phyloP scores from a whole-genome alignment of 306 rosid species.

The Nissolia schottii region DNA sequence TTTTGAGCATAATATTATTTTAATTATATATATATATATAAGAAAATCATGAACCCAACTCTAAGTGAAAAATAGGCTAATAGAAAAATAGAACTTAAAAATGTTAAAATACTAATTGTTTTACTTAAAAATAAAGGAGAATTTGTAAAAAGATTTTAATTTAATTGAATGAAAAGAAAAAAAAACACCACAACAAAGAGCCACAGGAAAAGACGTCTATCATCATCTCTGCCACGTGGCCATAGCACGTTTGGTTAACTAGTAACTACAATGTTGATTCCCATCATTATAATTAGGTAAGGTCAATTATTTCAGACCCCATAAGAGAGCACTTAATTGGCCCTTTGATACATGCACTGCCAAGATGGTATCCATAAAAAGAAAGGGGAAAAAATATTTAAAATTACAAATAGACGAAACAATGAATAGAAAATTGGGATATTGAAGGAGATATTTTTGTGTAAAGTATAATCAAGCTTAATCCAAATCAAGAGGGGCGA shows the following conservation, averaged over 20 bases:
- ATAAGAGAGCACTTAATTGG: slow-evolving; percentile 21
- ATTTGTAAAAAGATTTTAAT: no score
- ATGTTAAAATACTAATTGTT: no score
- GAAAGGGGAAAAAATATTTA: slow-evolving; percentile 10
- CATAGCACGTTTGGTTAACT: slow-evolving; percentile 2
- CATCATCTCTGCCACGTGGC: slow-evolving; percentile 14
- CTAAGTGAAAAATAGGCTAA: no score
- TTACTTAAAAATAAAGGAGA: no score
- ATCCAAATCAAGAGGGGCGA: not conserved
- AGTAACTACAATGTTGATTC: slow-evolving; percentile 17
- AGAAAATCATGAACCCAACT: not conserved
- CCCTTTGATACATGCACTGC: not conserved
- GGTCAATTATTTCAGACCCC: slow-evolving; percentile 26
- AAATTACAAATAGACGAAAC: slow-evolving; percentile 23
- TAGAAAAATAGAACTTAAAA: no score
- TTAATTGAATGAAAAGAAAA: not conserved
- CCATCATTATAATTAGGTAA: slow-evolving; percentile 13
- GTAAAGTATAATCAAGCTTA: not conserved
- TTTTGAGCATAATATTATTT: not conserved
- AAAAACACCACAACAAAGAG: not conserved
- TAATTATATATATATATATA: no score
- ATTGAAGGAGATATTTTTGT: slow-evolving; percentile 12
- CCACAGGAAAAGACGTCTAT: not conserved
- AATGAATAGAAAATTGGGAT: not conserved
- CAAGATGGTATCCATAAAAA: slow-evolving; percentile 11